Evolutionary conservation across 148 eudicot species (phyloP).

Genomic region (Polygonum maritimum): DNA sequence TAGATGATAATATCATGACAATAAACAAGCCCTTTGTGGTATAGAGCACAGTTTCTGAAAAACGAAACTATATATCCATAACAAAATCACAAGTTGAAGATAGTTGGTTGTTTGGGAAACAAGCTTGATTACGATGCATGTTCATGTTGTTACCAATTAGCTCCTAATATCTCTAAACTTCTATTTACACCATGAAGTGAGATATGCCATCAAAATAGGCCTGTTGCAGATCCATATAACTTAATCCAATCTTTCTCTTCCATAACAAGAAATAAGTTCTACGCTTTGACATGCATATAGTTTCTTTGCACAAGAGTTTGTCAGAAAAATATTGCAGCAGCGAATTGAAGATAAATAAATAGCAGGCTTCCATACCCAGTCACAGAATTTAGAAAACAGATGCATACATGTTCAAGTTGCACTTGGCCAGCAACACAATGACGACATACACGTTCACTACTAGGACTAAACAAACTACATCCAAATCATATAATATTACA

Average conservation of each 20-base stretch:
- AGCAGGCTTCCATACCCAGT: neutral
- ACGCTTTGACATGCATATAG: neutral
- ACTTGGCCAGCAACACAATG: neutral
- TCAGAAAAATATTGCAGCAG: neutral
- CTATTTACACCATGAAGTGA: neutral
- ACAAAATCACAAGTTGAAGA: neutral
- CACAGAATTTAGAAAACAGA: neutral
- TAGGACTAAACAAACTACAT: neutral
- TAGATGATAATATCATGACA: no score
- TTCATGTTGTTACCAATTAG: neutral
- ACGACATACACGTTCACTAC: neutral
- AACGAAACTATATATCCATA: neutral
- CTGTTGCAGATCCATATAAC: neutral
- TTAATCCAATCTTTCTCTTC: neutral
- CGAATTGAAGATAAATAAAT: neutral
- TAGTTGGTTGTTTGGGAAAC: neutral
- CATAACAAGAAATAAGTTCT: neutral
- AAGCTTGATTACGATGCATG: neutral
- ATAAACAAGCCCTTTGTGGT: neutral
- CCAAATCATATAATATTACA: neutral
- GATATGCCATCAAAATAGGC: neutral
- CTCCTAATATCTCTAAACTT: neutral
- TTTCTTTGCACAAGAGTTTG: neutral
- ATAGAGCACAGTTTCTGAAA: neutral
- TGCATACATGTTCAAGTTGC: neutral